Conservation (phyloP, 129 eudicot genomes). For the Deinandra increscens region DNA sequence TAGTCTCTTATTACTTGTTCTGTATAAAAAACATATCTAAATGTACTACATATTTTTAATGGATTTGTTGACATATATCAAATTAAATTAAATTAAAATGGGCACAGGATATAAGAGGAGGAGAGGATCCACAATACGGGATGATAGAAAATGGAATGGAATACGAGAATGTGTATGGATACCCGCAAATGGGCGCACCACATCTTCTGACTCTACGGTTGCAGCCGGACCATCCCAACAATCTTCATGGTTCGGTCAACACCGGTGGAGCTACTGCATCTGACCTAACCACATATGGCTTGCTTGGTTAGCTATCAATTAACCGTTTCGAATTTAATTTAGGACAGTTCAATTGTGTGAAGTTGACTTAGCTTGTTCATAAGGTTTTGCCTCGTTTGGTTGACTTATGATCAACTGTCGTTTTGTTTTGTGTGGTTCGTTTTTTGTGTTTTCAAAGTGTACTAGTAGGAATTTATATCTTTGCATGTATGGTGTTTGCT, state of each 20-base stretch:
- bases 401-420: slow-evolving; percentile 27
- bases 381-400: slow-evolving; percentile 25
- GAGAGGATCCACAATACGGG: slow-evolving; percentile 77
- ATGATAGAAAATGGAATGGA: slow-evolving; percentile 72
- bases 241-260: slow-evolving; percentile 40
- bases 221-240: slow-evolving; percentile 49
- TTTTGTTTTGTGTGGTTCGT: slow-evolving; percentile 19
- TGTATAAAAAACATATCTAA: too few relatives aligned
- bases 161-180: slow-evolving; percentile 55
- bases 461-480: not conserved
- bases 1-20: too few relatives aligned
- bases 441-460: not conserved
- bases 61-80: not conserved
- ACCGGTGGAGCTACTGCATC: slow-evolving; percentile 36
- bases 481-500: slow-evolving; percentile 15
- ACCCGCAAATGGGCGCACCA: slow-evolving; percentile 30
- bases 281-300: slow-evolving; percentile 65
- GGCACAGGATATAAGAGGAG: slow-evolving; percentile 70
- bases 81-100: not conserved
- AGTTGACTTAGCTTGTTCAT: not conserved
- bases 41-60: too few relatives aligned
- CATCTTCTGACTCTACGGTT: slow-evolving; percentile 45
- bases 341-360: slow-evolving; percentile 13
- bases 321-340: not conserved
- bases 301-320: slow-evolving; percentile 49